Evolutionary conservation across 441 rosid species (phyloP), one percentile per base, ranked within the genome.

Genomic region (Populus hybrid): DNA sequence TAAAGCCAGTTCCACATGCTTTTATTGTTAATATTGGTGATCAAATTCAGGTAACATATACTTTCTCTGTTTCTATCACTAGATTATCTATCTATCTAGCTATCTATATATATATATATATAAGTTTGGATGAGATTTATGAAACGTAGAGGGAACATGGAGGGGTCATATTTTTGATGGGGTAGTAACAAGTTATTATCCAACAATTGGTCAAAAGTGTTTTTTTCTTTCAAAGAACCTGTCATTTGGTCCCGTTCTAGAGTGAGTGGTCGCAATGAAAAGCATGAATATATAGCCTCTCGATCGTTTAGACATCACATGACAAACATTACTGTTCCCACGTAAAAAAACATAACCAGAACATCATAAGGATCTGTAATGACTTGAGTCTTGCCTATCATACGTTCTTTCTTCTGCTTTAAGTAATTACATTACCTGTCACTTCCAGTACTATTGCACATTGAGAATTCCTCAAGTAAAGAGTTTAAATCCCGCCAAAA

Each of bases 21-120:
- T 90, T 94, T 72, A 89, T 94, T 40, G 77, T 94, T 84, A 94
- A 94, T 74, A 84, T 93, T 20, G 98, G 97, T 14, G 98, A 94
- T 77, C 98, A 94, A 84, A 85, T 91, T 71, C 97, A 94, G 95
- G 95, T 92, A n/a, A 63, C 53, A 18, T 4, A 6, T 90, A 87
- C 30, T 50, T 8, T 42, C 30, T 18, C 21, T 53, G 2, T 28
- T 9, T 63, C 23, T 30, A 3, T 67, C 11, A 36, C 8, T 69
- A 2, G 10, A 21, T 76, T 73, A 69, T 71, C 70, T 8, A 75
- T 11, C 28, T 23, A 28, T 26, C 26, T 26, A 26, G 2, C 26
- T 1, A 26, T 26, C 26, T 26, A 26, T 46, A 4, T 46, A 46
- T 46, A 14, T 50, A 14, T 5, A 4, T 16, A 73, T 74, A 73